Conservation (phyloP, 164 flowering plant genomes). For the Kingdonia uniflora region DNA sequence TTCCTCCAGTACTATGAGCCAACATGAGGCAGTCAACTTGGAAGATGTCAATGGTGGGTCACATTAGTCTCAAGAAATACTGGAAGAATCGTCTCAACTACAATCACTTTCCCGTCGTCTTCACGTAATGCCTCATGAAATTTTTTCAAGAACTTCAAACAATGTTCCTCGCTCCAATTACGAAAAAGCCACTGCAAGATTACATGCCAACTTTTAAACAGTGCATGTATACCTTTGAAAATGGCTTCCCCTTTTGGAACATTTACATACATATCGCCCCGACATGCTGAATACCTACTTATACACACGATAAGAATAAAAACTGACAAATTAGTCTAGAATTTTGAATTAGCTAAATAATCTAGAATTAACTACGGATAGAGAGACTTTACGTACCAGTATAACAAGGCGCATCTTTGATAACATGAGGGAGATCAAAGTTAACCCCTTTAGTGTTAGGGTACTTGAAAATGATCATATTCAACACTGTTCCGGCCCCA, state of each 20-base stretch:
- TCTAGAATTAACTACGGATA: too few relatives aligned
- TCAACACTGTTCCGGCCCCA: constrained; percentile 62
- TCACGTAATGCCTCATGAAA: constrained; percentile 60
- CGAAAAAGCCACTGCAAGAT: constrained; percentile 70
- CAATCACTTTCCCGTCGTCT: constrained; percentile 64
- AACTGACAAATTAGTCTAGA: too few relatives aligned
- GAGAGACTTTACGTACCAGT: constrained; percentile 49
- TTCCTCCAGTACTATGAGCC: constrained; percentile 82
- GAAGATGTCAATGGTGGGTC: constrained; percentile 27
- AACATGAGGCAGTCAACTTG: constrained; percentile 59
- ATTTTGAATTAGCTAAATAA: too few relatives aligned
- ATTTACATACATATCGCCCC: constrained; percentile 77
- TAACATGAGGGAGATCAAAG: constrained; percentile 82
- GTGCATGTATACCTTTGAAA: too few relatives aligned
- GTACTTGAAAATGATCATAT: constrained; percentile 56
- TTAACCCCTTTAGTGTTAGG: constrained; percentile 67
- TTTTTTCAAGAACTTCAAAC: constrained; percentile 59
- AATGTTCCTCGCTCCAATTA: constrained; percentile 86
- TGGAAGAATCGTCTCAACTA: constrained; percentile 56
- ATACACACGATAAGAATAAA: too few relatives aligned
- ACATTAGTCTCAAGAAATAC: constrained; percentile 40
- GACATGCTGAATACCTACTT: constrained; percentile 74
- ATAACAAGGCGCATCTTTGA: constrained; percentile 55
- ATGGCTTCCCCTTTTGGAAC: constrained; percentile 91
- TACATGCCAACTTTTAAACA: neutral